These are phyloP conservation scores for Leersia perrieri DNA, from an alignment of 176 grass and related monocot species.

Conservation along the genomic window DNA sequence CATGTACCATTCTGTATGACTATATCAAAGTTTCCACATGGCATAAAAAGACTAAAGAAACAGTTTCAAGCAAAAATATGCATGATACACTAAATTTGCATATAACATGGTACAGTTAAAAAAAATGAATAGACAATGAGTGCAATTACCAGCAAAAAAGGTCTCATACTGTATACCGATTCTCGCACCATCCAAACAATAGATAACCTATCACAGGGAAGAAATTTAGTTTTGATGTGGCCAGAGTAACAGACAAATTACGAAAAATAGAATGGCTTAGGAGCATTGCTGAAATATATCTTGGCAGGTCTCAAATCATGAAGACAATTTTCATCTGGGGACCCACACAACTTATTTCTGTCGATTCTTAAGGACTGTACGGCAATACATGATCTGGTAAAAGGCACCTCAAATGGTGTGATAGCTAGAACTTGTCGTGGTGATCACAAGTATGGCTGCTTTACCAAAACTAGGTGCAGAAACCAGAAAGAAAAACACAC, in stretches of 20 bases:
- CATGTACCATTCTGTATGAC: background rate
- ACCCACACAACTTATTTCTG: background rate
- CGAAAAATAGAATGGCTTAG: conserved; percentile 13
- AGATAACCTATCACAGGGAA: conserved; percentile 65
- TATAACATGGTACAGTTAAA: background rate
- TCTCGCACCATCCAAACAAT: conserved; percentile 82
- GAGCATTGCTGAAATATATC: background rate
- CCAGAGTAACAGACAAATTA: conserved; percentile 17
- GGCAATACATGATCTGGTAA: background rate
- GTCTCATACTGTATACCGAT: conserved; percentile 98
- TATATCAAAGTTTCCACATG: conserved; percentile 3
- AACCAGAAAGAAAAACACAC: conserved; percentile 1
- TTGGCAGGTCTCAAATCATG: background rate
- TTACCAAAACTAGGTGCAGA: conserved; percentile 2
- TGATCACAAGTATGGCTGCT: background rate
- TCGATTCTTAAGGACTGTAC: background rate
- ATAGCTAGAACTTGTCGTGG: background rate
- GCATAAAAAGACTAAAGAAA: background rate
- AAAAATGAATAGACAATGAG: conserved; percentile 14
- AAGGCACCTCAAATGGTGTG: conserved; percentile 7
- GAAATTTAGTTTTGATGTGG: background rate
- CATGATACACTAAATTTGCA: background rate
- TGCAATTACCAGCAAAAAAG: conserved; percentile 75
- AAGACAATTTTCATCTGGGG: background rate
- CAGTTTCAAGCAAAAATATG: conserved; percentile 9